phyloP scores from a whole-genome alignment of 495 filamentous ascomycete species.

The Hypoxylon trugodes region DNA sequence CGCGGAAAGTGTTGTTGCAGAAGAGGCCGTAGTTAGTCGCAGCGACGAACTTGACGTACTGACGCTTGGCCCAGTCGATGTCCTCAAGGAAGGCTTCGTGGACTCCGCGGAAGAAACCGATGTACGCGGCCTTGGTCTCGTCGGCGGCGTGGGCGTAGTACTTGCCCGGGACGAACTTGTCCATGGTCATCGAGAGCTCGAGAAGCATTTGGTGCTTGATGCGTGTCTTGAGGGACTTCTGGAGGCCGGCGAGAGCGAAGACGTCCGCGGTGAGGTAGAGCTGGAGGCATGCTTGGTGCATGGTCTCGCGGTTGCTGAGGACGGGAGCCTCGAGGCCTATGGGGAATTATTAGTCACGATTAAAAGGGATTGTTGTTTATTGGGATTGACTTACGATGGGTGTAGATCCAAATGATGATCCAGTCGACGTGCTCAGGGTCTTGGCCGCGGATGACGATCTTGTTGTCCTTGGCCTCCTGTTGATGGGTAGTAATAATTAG shows the following conservation, averaged over 20 bases:
- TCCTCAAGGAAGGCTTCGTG: background rate
- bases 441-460: background rate
- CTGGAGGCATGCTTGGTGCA: too few relatives aligned
- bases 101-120: background rate
- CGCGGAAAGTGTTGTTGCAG: background rate
- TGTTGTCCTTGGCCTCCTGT: background rate
- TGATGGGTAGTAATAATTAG: background rate
- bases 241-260: too few relatives aligned
- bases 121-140: background rate
- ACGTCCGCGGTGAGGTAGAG: too few relatives aligned
- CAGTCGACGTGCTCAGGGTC: background rate
- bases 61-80: background rate
- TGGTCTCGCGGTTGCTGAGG: too few relatives aligned
- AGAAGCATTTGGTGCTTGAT: too few relatives aligned
- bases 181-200: too few relatives aligned
- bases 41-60: background rate
- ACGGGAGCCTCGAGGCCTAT: too few relatives aligned
- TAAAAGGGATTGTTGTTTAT: too few relatives aligned
- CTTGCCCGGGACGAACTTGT: background rate
- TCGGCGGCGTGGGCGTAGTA: background rate
- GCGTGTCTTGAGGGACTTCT: too few relatives aligned
- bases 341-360: too few relatives aligned
- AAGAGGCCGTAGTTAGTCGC: background rate
- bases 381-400: background rate
- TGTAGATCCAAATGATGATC: background rate